These are phyloP conservation scores for Saccharomycopsis capsularis DNA, from an alignment of 805 yeast species.

Conservation along the genomic window DNA sequence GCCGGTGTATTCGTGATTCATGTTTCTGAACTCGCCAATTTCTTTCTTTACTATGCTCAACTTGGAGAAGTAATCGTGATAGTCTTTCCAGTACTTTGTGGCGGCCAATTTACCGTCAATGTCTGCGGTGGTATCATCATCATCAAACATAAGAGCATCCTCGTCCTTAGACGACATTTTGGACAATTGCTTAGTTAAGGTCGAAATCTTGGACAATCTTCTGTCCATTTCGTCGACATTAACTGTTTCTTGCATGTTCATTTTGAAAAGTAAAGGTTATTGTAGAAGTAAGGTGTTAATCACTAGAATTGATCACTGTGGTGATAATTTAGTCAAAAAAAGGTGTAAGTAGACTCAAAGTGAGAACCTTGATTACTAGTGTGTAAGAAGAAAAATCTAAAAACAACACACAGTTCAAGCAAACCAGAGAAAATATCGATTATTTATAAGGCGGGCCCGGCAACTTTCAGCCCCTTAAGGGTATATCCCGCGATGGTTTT, in stretches of 20 bases:
- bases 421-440: too few relatives aligned
- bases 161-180: slow-evolving; percentile 15
- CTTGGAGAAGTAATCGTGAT: slow-evolving; percentile 18
- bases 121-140: background rate
- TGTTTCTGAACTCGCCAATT: slow-evolving; percentile 17
- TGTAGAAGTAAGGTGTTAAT: background rate
- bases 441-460: too few relatives aligned
- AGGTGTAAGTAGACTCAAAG: too few relatives aligned
- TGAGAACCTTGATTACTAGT: too few relatives aligned
- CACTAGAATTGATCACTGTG: too few relatives aligned
- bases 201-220: slow-evolving; percentile 17
- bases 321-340: too few relatives aligned
- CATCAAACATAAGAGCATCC: slow-evolving; percentile 4
- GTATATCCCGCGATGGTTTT: too few relatives aligned
- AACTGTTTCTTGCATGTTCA: slow-evolving; percentile 13
- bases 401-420: too few relatives aligned
- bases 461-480: too few relatives aligned
- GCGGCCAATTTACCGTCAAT: slow-evolving; percentile 8
- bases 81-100: slow-evolving; percentile 21
- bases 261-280: background rate
- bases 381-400: too few relatives aligned
- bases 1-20: slow-evolving; percentile 21
- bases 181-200: slow-evolving; percentile 19
- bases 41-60: slow-evolving; percentile 18
- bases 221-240: slow-evolving; percentile 18